Base-by-base conservation (phyloP, 495 filamentous ascomycete genomes). In the Cercophora newfieldiana region DNA sequence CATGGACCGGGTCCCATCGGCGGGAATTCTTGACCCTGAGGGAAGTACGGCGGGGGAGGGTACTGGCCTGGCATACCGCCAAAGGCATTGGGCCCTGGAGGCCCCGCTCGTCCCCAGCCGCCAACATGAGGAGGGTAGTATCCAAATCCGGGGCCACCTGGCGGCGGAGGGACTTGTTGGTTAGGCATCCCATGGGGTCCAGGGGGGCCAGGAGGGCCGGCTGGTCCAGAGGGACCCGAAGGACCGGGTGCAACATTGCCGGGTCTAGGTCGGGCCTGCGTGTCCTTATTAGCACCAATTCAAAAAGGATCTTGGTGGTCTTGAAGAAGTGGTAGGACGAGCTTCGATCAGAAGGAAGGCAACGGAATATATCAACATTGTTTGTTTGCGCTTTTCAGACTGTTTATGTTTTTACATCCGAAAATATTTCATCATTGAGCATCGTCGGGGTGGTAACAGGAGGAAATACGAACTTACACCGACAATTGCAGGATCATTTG, bases 291-390 rank as follows among this genome's bases (percentile, higher is more conserved):
- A 77, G 74, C 65, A 69, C 31, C 24, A 51, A 48, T 47, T 63
- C 62, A 58, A 21, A 7, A 64, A 61, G 30, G 16, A 2, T 21
- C 47, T 18, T 37, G 59, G 25, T 57, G 24, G 51, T 65, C 30
- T 59, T 37, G 44, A 64, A 28, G 30, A 19, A n/a, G 59, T 3
- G 14, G 37, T 30, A 24, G 26, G 58, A 66, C 44, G 63, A 65
- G 66, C 65, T 26, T 65, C 60, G 67, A 82, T 93, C 93, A 97
- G 93, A 96, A 97, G 93, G 94, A 97, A 97, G 93, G 93, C 94
- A 97, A 97, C 93, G 94, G 92, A 96, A 90, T 14, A 91, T 89
- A 79, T 96, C 93, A 86, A 94, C 93, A 96, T 77, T 83, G 80
- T 70, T 78, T 80, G 89, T 89, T 95, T 96, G 91, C 91, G 92